Base-by-base conservation (phyloP, 169 alveolate genomes). In the Plasmodium reichenowi region DNA sequence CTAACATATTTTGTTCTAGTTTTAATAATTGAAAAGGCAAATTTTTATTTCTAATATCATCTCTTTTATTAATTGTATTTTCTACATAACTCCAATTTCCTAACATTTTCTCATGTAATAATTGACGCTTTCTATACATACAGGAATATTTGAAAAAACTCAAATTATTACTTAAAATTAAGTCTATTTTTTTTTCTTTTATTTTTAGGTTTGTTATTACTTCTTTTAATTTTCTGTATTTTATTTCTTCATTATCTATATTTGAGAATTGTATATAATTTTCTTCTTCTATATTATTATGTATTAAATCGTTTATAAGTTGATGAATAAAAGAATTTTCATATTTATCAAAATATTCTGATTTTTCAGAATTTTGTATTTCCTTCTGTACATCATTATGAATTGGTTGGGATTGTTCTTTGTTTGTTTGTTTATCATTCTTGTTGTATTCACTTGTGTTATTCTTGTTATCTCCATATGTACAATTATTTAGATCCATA, bases 11-110 rank as follows among this genome's bases (percentile, higher is more conserved):
- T 54, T 92, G 58, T 13, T 94, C 93, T 58, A 93, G 70, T 24
- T 94, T 94, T 47, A 94, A 85, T 12, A 94, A 86, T 68, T 94
- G 95, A 88, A 94, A 94, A 24, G 96, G 96, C 15, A 94, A 88
- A 66, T 93, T 91, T 87, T 91, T 88, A 71, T 94, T 94, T 67
- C 96, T 88, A 20, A 75, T 58, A 47, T 85, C 88, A 66, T 80
- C 59, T 38, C 72, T 70, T 85, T 78, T 70, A 66, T 76, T 72
- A 29, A 64, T 32, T 13, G 15, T 15, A 80, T 50, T 59, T 60
- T 58, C 60, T 22, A 94, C 94, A 68, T 94, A 94, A 26, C 93
- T 89, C 94, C 95, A 94, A 88, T 94, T 94, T 63, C 72, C 93
- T 60, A 94, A 72, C 72, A 94, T 80, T 72, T 95, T 83, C 68